Conservation (phyloP, 176 grass and related monocot genomes). For the maize (Zea mays) region DNA sequence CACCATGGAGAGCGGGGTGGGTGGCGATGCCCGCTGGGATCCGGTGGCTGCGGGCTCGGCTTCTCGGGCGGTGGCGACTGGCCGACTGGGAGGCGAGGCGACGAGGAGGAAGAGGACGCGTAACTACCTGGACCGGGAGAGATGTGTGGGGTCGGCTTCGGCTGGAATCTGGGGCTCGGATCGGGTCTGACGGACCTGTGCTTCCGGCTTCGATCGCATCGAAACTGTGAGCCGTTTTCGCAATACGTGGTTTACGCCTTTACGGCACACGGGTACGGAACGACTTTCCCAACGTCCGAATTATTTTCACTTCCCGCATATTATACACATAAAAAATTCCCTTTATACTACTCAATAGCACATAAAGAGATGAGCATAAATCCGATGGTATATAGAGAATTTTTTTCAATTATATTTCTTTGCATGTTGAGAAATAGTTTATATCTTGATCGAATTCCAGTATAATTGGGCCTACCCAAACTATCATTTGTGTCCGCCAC, state of each 20-base stretch:
- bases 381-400: no score
- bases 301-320: no score
- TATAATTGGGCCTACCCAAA: no score
- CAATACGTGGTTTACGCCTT: neutral
- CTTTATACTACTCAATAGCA: no score
- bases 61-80: neutral
- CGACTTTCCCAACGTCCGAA: no score
- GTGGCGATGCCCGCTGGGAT: neutral
- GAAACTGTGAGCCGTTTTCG: neutral
- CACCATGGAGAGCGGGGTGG: neutral
- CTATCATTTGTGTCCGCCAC: no score
- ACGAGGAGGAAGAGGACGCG: neutral
- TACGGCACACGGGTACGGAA: slow-evolving; percentile 1
- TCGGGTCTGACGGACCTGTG: slow-evolving; percentile 4
- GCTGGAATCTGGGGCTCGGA: neutral
- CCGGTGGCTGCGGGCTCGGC: neutral
- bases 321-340: no score
- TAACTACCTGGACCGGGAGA: slow-evolving; percentile 21
- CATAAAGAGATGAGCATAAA: no score
- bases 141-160: neutral
- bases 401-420: no score
- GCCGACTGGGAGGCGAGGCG: neutral
- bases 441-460: no score
- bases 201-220: neutral
- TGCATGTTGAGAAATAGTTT: no score